phyloP scores from a whole-genome alignment of 495 filamentous ascomycete genomes.

The Physcia stellaris region DNA sequence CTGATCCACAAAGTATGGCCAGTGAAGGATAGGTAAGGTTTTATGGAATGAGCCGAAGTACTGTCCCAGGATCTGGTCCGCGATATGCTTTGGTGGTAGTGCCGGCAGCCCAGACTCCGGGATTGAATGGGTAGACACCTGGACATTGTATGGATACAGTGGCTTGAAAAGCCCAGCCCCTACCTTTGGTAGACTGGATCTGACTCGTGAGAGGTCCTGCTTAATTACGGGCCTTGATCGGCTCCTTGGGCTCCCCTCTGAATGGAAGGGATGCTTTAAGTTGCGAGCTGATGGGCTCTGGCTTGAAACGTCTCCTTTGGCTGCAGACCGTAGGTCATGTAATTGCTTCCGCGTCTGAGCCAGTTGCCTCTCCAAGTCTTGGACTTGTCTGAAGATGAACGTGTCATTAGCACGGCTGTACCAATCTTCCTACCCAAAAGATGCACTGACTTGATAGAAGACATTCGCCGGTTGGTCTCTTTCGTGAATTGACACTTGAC shows the following conservation, averaged over 20 bases:
- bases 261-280: too few relatives aligned
- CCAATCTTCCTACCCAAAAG: too few relatives aligned
- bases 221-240: constrained; percentile 35
- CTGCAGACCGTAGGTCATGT: constrained; percentile 47
- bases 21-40: constrained; percentile 75
- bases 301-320: constrained; percentile 4
- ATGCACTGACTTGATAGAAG: constrained; percentile 74
- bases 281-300: too few relatives aligned
- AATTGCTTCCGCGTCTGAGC: constrained; percentile 60
- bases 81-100: constrained; percentile 54
- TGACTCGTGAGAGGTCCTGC: constrained; percentile 57
- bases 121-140: constrained; percentile 24
- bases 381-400: constrained; percentile 68
- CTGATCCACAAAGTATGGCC: constrained; percentile 66
- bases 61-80: constrained; percentile 61
- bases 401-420: too few relatives aligned
- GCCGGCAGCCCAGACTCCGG: constrained; percentile 44
- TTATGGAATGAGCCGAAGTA: constrained; percentile 69
- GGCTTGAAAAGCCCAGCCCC: constrained; percentile 70
- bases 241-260: constrained; percentile 6
- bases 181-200: constrained; percentile 59
- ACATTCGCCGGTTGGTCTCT: constrained; percentile 97
- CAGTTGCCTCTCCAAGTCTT: constrained; percentile 91
- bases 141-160: constrained; percentile 49
- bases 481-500: constrained; percentile 98